phyloP scores from a whole-genome alignment of 148 eudicot genomes.

The Polygonum maritimum region DNA sequence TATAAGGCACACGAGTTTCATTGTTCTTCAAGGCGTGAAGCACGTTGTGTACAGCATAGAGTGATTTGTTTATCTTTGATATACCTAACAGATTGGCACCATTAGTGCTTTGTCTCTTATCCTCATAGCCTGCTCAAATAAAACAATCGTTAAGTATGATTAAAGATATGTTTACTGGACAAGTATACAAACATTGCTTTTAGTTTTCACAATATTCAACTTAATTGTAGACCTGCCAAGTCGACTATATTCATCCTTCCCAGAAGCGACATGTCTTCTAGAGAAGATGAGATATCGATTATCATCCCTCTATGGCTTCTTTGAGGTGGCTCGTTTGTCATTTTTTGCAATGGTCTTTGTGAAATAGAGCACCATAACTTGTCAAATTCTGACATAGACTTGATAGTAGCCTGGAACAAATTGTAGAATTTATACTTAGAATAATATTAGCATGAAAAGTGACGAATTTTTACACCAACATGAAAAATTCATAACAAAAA shows the following conservation, averaged over 20 bases:
- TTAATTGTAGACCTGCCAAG: conserved; percentile 54
- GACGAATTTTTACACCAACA: too few species aligned
- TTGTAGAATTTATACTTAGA: neutral
- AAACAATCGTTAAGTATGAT: neutral
- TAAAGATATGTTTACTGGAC: neutral
- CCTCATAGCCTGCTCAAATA: conserved; percentile 57
- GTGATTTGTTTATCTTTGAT: conserved; percentile 52
- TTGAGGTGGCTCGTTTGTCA: conserved; percentile 25
- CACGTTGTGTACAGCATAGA: conserved; percentile 67
- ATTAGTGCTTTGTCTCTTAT: conserved; percentile 52
- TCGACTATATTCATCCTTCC: conserved; percentile 84
- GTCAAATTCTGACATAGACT: conserved; percentile 47
- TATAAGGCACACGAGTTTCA: conserved; percentile 68
- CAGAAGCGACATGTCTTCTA: conserved; percentile 25
- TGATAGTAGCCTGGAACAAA: conserved; percentile 40
- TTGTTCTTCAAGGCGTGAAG: conserved; percentile 60
- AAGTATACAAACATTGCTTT: neutral
- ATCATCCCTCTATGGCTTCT: conserved; percentile 72
- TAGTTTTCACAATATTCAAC: neutral
- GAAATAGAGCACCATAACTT: conserved; percentile 25
- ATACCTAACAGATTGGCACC: conserved; percentile 36
- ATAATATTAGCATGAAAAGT: neutral
- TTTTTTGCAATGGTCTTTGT: conserved; percentile 28
- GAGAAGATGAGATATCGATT: conserved; percentile 35
- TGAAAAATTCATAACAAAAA: neutral